Evolutionary conservation across 352 stramenopile genomes (phyloP), one percentile per base, ranked within the genome.

Genomic region (Phytophthora megakarya): DNA sequence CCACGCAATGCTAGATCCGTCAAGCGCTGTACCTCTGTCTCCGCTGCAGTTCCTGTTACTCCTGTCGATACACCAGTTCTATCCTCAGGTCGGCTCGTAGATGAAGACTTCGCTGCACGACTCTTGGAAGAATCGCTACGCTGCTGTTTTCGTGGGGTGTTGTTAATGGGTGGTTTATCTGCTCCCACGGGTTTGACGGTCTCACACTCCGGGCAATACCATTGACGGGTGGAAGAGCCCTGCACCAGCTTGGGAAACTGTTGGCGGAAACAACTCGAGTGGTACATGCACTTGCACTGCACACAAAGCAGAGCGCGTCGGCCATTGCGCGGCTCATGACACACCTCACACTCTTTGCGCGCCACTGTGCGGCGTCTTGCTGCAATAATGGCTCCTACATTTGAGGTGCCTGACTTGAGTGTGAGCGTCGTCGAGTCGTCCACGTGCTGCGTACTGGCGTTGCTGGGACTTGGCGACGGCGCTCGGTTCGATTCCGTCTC

Each of bases 231-330:
- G 18, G 66, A n/a, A n/a, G n/a, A 70, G 42, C 76, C 69, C 26
- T 79, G 78, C 47, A 86, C 81, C 13, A 92, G 46, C 52, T 93
- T 93, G 25, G 72, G 61, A 55, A 85, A 91, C 63, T 90, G 80
- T 56, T 92, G 86, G 30, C 86, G 84, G 62, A 88, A 93, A 76
- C 86, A 95, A 55, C 81, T 93, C 30, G 76, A 77, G 73, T 95
- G 86, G 45, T 91, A 95, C 80, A 93, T 93, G 55, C 76, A 78
- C 72, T 92, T 91, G 70, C 86, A 95, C 54, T 76, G 78, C 28
- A 76, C 67, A 51, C 86, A 95, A 33, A 95, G 67, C 65, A 95
- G 73, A 22, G 84, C 86, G n/a, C 83, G 83, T 12, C 84, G 77
- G 32, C 82, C 84, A 55, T 92, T 90, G 28, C 84, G 82, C 30